These are phyloP conservation scores for Exsudoporus frostii DNA, from an alignment of 768 basidiomycete species.

Conservation along the genomic window DNA sequence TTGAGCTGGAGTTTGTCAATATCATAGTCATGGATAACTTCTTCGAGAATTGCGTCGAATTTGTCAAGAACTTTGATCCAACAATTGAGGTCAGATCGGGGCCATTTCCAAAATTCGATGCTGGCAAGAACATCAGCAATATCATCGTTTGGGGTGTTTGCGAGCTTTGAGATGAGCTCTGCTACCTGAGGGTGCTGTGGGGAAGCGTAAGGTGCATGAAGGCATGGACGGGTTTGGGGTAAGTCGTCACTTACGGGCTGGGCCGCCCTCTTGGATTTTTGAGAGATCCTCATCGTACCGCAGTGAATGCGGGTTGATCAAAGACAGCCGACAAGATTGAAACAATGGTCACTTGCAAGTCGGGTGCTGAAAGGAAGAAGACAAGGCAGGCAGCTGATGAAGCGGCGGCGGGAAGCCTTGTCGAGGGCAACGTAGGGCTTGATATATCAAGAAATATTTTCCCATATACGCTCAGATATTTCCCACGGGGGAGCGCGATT, in stretches of 20 bases:
- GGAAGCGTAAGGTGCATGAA: constrained; percentile 8
- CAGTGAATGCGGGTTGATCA: constrained; percentile 40
- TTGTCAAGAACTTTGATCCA: constrained; percentile 97
- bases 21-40: constrained; percentile 78
- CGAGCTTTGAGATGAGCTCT: constrained; percentile 71
- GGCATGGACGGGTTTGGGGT: background rate
- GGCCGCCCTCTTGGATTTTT: constrained; percentile 78
- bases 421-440: constrained; percentile 22
- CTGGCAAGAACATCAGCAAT: constrained; percentile 62
- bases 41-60: constrained; percentile 87
- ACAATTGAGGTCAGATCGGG: constrained; percentile 92
- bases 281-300: constrained; percentile 82
- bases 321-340: constrained; percentile 8
- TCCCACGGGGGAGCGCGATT: background rate
- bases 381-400: constrained; percentile 9
- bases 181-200: constrained; percentile 73
- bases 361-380: constrained; percentile 10
- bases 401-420: background rate
- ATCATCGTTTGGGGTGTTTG: constrained; percentile 65
- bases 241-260: constrained; percentile 59
- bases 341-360: background rate
- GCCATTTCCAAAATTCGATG: constrained; percentile 89
- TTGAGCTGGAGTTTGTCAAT: constrained; percentile 82
- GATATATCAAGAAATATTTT: constrained; percentile 35
- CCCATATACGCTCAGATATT: constrained; percentile 8